Percentiles rank a stretch among this genome's conserved stretches.
Conservation (phyloP, 768 basidiomycete species). For the Hypholoma fasciculare region DNA sequence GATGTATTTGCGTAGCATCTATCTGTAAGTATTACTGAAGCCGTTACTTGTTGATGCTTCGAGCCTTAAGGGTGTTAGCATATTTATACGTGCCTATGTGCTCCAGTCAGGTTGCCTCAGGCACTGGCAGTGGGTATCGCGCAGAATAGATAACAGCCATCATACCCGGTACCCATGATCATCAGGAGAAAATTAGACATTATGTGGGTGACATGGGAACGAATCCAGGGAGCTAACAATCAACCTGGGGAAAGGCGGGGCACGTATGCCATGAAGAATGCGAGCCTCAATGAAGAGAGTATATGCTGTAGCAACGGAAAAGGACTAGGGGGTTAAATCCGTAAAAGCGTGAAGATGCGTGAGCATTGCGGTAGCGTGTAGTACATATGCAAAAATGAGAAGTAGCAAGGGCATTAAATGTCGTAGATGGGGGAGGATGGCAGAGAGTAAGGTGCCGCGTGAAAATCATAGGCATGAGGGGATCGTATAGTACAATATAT, state of each 20-base stretch:
- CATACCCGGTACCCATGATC: too few relatives aligned
- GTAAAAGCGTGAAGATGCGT: background rate
- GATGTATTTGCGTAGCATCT: too few relatives aligned
- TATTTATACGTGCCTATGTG: too few relatives aligned
- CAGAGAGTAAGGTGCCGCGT: background rate
- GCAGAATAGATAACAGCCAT: too few relatives aligned
- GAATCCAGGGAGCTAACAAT: background rate
- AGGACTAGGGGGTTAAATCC: background rate
- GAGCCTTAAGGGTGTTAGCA: too few relatives aligned
- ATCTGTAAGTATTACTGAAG: too few relatives aligned
- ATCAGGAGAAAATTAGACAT: too few relatives aligned
- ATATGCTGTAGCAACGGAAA: background rate
- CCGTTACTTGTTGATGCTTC: too few relatives aligned
- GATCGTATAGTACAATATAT: background rate
- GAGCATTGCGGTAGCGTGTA: background rate
- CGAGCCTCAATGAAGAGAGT: background rate
- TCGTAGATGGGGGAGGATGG: background rate
- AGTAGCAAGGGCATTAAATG: background rate
- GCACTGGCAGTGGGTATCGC: too few relatives aligned
- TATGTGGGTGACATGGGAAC: too few relatives aligned
- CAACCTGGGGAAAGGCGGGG: constrained; percentile 2
- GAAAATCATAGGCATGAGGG: background rate
- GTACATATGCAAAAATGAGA: background rate
- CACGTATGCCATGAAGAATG: background rate
- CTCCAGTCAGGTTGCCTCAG: too few relatives aligned